These are phyloP conservation scores for Malus asiatica DNA, from an alignment of 306 rosid species.

Conservation along the genomic window DNA sequence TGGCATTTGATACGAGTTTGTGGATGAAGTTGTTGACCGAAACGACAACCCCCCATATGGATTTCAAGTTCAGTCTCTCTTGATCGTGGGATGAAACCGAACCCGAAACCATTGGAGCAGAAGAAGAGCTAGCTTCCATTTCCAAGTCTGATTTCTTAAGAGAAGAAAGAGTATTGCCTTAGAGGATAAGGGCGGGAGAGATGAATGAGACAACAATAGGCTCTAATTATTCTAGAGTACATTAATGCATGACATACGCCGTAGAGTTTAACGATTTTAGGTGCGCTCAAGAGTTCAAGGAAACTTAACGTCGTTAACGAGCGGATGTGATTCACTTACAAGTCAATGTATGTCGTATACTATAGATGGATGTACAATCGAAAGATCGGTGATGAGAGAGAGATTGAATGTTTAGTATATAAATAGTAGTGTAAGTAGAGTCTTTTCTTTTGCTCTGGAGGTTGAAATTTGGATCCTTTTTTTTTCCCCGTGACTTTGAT, in stretches of 20 bases:
- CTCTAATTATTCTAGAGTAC: not conserved
- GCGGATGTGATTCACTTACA: too few species aligned
- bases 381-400: too few species aligned
- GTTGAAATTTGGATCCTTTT: constrained; percentile 20
- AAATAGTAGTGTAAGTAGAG: constrained; percentile 8
- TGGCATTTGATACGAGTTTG: constrained; percentile 35
- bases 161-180: not conserved
- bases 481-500: constrained; percentile 39
- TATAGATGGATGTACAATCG: too few species aligned
- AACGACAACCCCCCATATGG: constrained; percentile 39
- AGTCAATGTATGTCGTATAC: too few species aligned
- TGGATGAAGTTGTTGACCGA: constrained; percentile 48
- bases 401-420: too few species aligned
- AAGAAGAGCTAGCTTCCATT: constrained; percentile 12
- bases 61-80: constrained; percentile 45
- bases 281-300: too few species aligned
- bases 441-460: not conserved
- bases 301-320: too few species aligned
- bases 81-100: constrained; percentile 13
- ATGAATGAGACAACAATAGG: not conserved
- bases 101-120: constrained; percentile 6
- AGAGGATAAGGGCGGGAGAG: not conserved
- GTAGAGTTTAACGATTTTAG: too few species aligned
- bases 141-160: constrained; percentile 12
- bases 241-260: too few species aligned